phyloP scores from a whole-genome alignment of 2,329 filamentous ascomycete species.

The Sarocladium oryzae region DNA sequence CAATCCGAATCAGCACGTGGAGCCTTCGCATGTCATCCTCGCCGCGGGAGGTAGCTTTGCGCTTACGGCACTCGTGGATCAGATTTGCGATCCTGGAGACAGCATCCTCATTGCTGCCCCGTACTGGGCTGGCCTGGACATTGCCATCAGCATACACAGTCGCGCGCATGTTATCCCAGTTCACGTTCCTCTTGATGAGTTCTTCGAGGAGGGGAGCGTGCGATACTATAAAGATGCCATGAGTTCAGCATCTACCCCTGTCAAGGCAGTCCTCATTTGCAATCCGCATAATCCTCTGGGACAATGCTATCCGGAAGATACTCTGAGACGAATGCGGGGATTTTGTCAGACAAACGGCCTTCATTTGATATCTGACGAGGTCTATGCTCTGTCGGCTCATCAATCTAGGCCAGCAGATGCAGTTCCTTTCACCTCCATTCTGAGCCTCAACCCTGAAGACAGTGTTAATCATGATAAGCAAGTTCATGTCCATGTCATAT shows the following conservation, averaged over 20 bases:
- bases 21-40: neutral
- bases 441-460: neutral
- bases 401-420: neutral
- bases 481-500: constrained; percentile 5
- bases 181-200: neutral
- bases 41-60: constrained; percentile 10
- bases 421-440: constrained; percentile 3
- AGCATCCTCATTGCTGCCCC: constrained; percentile 11
- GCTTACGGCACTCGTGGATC: constrained; percentile 9
- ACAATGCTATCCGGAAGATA: neutral
- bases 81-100: constrained; percentile 12
- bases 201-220: neutral
- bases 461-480: neutral
- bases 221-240: neutral
- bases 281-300: constrained; percentile 11
- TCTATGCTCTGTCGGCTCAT: constrained; percentile 10
- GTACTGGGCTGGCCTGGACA: constrained; percentile 11
- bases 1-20: neutral
- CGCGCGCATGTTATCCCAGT: neutral
- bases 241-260: neutral
- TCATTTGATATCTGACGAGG: constrained; percentile 10
- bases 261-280: constrained; percentile 9
- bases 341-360: constrained; percentile 4
- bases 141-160: constrained; percentile 8
- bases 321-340: constrained; percentile 2